Percentiles rank a stretch among this genome's conserved stretches.
These are phyloP conservation scores for Rhipidocladum racemiflorum DNA, from an alignment of 176 grass and related monocot genomes.

Conservation along the genomic window DNA sequence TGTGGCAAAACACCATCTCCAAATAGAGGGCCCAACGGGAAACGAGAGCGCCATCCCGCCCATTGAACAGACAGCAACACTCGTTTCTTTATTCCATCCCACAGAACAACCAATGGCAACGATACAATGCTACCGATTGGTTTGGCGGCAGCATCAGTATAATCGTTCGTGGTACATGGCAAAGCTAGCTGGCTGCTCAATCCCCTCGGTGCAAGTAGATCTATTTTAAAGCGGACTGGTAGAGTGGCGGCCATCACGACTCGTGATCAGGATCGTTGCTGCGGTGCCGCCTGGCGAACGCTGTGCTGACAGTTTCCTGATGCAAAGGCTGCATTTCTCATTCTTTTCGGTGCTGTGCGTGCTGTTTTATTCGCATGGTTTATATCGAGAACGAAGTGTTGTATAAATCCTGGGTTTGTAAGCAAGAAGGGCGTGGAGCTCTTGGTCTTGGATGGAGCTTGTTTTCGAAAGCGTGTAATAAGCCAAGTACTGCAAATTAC, in stretches of 20 bases:
- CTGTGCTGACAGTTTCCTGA: conserved; percentile 27
- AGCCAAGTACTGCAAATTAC: conserved; percentile 27
- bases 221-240: conserved; percentile 21
- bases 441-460: conserved; percentile 22
- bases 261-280: neutral
- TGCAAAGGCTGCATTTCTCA: conserved; percentile 6
- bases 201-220: conserved; percentile 20
- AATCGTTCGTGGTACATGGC: neutral
- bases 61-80: conserved; percentile 31
- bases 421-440: conserved; percentile 12
- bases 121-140: conserved; percentile 29
- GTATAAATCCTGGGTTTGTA: conserved; percentile 48
- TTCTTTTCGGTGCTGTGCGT: conserved; percentile 8
- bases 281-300: neutral
- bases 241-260: conserved; percentile 13
- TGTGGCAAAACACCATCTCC: conserved; percentile 73
- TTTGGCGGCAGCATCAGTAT: conserved; percentile 22
- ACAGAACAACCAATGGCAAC: conserved; percentile 22
- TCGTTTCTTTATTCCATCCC: conserved; percentile 27
- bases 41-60: conserved; percentile 47
- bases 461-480: conserved; percentile 41
- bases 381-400: conserved; percentile 39
- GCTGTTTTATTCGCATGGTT: conserved; percentile 18
- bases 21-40: conserved; percentile 47
- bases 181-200: neutral